Conservation (phyloP, 768 basidiomycete species). For the Boletellus sp. region DNA sequence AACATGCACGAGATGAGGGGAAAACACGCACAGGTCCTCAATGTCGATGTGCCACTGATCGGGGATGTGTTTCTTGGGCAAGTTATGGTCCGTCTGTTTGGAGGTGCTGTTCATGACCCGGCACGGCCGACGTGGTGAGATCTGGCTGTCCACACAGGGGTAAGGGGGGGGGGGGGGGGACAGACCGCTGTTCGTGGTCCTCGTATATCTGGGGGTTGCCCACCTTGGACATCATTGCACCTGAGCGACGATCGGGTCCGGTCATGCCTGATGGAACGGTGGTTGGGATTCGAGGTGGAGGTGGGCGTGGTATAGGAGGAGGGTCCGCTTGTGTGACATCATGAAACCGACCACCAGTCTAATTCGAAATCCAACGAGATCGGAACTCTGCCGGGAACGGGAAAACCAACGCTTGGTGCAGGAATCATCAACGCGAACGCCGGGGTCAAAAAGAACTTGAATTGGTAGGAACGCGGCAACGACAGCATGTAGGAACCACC, state of each 20-base stretch:
- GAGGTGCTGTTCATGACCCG: slow-evolving; percentile 14
- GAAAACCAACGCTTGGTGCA: too few relatives aligned
- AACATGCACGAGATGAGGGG: too few relatives aligned
- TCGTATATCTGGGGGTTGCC: slow-evolving; percentile 48
- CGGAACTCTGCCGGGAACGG: too few relatives aligned
- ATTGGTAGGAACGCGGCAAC: too few relatives aligned
- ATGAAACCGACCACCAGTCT: neutral
- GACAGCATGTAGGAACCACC: slow-evolving; percentile 29
- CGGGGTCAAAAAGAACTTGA: too few relatives aligned
- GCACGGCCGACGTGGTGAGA: neutral
- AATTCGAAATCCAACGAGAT: neutral
- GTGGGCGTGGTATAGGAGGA: neutral
- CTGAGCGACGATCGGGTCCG: slow-evolving; percentile 14
- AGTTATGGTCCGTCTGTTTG: slow-evolving; percentile 20
- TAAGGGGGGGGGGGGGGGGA: too few relatives aligned
- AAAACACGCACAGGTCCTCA: slow-evolving; percentile 20
- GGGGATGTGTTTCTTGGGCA: slow-evolving; percentile 29
- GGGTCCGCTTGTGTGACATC: slow-evolving; percentile 12
- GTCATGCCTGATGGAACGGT: slow-evolving; percentile 11
- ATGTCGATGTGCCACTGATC: slow-evolving; percentile 37
- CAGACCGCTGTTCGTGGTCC: slow-evolving; percentile 45
- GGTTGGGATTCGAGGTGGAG: neutral
- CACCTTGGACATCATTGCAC: slow-evolving; percentile 49
- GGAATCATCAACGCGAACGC: too few relatives aligned
- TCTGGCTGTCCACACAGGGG: neutral